phyloP scores from a whole-genome alignment of 2,329 filamentous ascomycete species.

The Arthrobotrys megalospora region DNA sequence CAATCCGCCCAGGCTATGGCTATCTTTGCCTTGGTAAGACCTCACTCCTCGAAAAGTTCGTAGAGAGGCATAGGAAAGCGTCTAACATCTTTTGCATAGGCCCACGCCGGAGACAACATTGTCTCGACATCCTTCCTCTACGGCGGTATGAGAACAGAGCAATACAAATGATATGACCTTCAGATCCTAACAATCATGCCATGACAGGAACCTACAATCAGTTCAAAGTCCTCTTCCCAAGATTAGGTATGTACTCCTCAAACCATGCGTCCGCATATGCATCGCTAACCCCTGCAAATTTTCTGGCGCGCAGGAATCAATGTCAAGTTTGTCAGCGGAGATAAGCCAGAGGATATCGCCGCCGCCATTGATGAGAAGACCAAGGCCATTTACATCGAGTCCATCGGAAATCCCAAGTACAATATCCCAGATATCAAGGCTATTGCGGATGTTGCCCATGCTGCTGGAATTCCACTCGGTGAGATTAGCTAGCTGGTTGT shows the following conservation, averaged over 20 bases:
- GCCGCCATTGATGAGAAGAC: slow-evolving; percentile 91
- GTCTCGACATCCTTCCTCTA: slow-evolving; percentile 91
- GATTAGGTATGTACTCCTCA: slow-evolving; percentile 70
- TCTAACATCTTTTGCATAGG: slow-evolving; percentile 66
- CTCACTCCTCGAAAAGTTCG: neutral
- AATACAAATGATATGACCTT: neutral
- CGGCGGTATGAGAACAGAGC: slow-evolving; percentile 73
- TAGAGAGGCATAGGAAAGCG: neutral
- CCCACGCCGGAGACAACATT: slow-evolving; percentile 91
- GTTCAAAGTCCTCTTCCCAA: slow-evolving; percentile 89
- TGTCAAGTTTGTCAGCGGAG: slow-evolving; percentile 88
- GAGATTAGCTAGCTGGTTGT: slow-evolving; percentile 60
- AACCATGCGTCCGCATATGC: neutral
- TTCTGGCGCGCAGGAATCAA: slow-evolving; percentile 74
- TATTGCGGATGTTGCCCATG: slow-evolving; percentile 84
- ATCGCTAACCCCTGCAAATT: slow-evolving; percentile 12
- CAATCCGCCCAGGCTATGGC: slow-evolving; percentile 94
- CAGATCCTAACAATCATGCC: neutral
- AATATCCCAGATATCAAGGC: slow-evolving; percentile 92
- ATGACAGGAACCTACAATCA: slow-evolving; percentile 84
- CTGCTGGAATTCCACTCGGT: slow-evolving; percentile 73
- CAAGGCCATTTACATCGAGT: slow-evolving; percentile 92
- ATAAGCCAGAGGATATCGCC: slow-evolving; percentile 83
- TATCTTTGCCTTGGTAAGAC: slow-evolving; percentile 76
- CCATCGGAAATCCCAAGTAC: slow-evolving; percentile 92